These are phyloP conservation scores for Casuarina cunninghamiana DNA, from an alignment of 306 rosid species.

Conservation along the genomic window DNA sequence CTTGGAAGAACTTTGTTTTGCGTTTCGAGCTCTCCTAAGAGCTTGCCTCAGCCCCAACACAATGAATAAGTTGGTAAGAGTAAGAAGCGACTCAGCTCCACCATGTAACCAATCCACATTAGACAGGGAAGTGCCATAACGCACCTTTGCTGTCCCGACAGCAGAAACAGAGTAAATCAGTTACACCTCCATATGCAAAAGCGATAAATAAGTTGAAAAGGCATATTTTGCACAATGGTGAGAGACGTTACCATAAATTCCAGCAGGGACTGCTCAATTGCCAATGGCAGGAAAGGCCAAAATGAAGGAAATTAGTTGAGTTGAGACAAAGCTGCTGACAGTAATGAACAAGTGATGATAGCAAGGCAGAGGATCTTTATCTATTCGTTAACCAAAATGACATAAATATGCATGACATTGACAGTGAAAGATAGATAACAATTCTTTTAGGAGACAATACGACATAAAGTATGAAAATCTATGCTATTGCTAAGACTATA, in stretches of 20 bases:
- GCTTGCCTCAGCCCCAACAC: conserved; percentile 84
- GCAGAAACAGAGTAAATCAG: conserved; percentile 18
- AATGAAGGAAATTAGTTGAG: conserved; percentile 31
- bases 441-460: background rate
- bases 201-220: background rate
- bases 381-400: background rate
- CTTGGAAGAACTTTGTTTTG: conserved; percentile 27
- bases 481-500: background rate
- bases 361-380: background rate
- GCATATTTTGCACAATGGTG: background rate
- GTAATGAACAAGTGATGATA: background rate
- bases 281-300: conserved; percentile 20
- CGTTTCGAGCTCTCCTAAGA: conserved; percentile 49
- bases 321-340: conserved; percentile 11
- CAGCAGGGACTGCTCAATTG: conserved; percentile 78
- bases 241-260: conserved; percentile 73
- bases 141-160: conserved; percentile 71
- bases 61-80: conserved; percentile 81
- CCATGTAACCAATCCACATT: conserved; percentile 98
- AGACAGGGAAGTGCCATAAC: conserved; percentile 84
- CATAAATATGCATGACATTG: background rate
- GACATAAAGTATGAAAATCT: background rate
- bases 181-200: conserved; percentile 9
- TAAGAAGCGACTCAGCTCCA: conserved; percentile 86
- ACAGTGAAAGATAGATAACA: background rate